Percentiles rank a stretch among this genome's conserved stretches.
Conservation (phyloP, 176 grass and related monocot genomes). For the Carex parvula region DNA sequence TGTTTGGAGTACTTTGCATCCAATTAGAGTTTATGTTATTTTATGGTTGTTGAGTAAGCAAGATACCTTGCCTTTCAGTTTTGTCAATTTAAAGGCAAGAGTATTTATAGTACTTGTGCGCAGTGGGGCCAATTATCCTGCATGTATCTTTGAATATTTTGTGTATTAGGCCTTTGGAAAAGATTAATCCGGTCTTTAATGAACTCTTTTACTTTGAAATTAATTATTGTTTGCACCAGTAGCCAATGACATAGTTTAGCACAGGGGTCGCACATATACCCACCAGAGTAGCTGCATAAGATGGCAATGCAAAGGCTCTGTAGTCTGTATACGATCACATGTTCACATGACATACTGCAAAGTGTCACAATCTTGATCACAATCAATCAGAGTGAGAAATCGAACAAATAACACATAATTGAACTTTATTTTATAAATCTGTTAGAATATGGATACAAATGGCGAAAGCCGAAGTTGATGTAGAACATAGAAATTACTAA, state of each 20-base stretch:
- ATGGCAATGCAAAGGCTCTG: too few relatives aligned
- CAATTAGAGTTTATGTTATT: neutral
- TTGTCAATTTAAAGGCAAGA: constrained; percentile 26
- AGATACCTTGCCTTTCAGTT: constrained; percentile 27
- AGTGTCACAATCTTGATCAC: too few relatives aligned
- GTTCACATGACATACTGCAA: too few relatives aligned
- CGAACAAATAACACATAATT: too few relatives aligned
- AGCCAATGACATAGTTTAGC: neutral
- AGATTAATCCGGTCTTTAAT: neutral
- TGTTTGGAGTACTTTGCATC: neutral
- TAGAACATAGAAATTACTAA: too few relatives aligned
- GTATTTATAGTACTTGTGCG: constrained; percentile 2
- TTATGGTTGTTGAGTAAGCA: neutral
- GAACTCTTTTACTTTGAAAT: neutral
- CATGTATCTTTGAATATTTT: constrained; percentile 4
- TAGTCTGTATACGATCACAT: too few relatives aligned
- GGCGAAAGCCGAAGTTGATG: too few relatives aligned
- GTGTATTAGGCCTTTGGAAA: neutral
- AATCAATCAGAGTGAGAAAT: too few relatives aligned
- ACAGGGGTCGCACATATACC: too few relatives aligned
- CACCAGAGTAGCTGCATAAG: too few relatives aligned
- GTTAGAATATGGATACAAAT: too few relatives aligned
- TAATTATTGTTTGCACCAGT: neutral
- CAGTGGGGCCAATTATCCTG: neutral
- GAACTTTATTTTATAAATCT: too few relatives aligned